Evolutionary conservation across 768 basidiomycete species (phyloP), one percentile per base, ranked within the genome.

Genomic region (Boletus subcaerulescens): DNA sequence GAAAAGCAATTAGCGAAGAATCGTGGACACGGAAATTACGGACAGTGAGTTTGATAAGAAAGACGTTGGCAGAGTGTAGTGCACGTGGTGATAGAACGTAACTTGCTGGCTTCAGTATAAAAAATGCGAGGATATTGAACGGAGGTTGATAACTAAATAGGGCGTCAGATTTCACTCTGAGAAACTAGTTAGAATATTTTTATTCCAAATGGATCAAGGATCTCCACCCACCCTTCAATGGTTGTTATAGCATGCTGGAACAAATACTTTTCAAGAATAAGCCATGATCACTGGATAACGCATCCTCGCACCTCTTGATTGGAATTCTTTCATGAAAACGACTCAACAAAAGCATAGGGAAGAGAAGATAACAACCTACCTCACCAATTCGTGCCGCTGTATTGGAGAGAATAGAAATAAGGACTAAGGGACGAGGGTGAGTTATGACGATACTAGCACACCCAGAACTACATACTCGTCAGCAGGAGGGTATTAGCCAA

Each of bases 101-200:
- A 59, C 86, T 87, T 24, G 86, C 77, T 13, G 93, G 91, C 66
- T 90, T 87, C 46, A 96, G 79, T 53, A 96, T 76, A 29, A 84
- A 53, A 67, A 93, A 86, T 2, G 94, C 94, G 18, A 90, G 73
- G 18, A 92, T 74, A 63, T 91, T 93, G 79, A 93, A 92, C 1
- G 93, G 93, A 2, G 91, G 91, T 60, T 93, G 90, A 63, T 97
- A 96, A 45, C 88, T 92, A 74, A 95, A 92, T 17, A 97, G 76
- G 1, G 90, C 90, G 66, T 95, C 92, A 3, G 87, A 86, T 66
- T 93, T 93, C 65, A 93, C 89, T 22, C 92, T 91, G 58, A 45
- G 26, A 32, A 22, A 31, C 36, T 29, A 13, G 35, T 69, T 8
- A 62, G 45, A 6, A 45, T 18, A n/a, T 33, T 38, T 39, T 29